Percentiles rank a stretch among this genome's conserved stretches.
Conservation (phyloP, 73 alveolate genomes). For the Symbiodinium pilosum region DNA sequence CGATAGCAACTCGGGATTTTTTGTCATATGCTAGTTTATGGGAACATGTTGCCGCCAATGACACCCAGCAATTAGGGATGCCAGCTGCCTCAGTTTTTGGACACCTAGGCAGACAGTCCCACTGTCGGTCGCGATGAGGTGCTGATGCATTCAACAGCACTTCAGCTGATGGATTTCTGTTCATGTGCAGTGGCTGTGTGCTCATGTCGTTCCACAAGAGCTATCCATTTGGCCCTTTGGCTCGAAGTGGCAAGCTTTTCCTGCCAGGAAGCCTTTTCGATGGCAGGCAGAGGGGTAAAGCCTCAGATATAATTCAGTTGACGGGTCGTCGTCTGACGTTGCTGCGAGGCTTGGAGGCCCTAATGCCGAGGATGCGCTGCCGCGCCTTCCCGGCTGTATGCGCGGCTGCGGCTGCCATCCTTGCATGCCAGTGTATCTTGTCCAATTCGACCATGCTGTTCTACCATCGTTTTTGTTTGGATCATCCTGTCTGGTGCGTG, state of each 20-base stretch:
- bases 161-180: no score
- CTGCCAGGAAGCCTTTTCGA: neutral
- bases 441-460: no score
- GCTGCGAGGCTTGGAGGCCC: neutral
- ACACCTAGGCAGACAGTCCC: slow-evolving; percentile 6
- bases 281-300: neutral
- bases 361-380: neutral
- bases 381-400: neutral
- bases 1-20: no score
- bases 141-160: no score
- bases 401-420: neutral
- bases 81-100: no score
- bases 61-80: no score
- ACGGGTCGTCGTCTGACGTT: neutral
- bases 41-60: no score
- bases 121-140: neutral
- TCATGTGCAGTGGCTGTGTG: no score
- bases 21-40: no score
- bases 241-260: neutral
- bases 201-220: no score
- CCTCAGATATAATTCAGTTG: neutral
- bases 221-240: neutral
- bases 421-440: neutral
- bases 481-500: neutral
- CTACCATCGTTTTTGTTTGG: no score